Conservation (phyloP, 2,329 filamentous ascomycete species). For the Fusarium sp. region DNA sequence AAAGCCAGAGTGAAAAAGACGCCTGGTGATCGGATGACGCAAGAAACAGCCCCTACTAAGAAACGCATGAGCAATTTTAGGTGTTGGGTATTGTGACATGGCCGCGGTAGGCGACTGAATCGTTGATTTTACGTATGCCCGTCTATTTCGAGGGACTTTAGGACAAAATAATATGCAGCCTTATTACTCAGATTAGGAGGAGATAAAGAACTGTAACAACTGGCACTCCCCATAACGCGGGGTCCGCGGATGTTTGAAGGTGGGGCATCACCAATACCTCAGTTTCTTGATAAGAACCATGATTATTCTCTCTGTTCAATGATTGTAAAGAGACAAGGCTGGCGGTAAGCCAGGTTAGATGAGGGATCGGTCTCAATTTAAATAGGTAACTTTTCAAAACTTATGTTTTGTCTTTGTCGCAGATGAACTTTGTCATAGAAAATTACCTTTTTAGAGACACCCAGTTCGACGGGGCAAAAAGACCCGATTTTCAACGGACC, state of each 20-base stretch:
- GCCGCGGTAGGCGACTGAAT: neutral
- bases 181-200: neutral
- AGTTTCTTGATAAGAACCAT: neutral
- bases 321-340: conserved; percentile 1
- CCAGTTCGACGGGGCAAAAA: no score
- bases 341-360: neutral
- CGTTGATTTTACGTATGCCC: neutral
- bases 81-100: conserved; percentile 2
- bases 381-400: no score
- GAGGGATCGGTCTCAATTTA: no score
- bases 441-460: no score
- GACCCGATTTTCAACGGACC: no score
- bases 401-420: no score
- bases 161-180: neutral
- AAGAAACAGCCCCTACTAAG: conserved; percentile 11
- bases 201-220: conserved; percentile 33
- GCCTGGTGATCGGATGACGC: conserved; percentile 12
- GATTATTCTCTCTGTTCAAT: neutral
- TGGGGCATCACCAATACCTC: conserved; percentile 24
- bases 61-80: conserved; percentile 9
- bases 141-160: neutral
- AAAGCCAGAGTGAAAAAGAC: conserved; percentile 3
- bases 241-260: conserved; percentile 16
- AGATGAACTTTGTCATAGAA: no score
- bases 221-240: conserved; percentile 18